These are phyloP conservation scores for Annulohypoxylon moriforme DNA, from an alignment of 495 filamentous ascomycete genomes.

Conservation along the genomic window DNA sequence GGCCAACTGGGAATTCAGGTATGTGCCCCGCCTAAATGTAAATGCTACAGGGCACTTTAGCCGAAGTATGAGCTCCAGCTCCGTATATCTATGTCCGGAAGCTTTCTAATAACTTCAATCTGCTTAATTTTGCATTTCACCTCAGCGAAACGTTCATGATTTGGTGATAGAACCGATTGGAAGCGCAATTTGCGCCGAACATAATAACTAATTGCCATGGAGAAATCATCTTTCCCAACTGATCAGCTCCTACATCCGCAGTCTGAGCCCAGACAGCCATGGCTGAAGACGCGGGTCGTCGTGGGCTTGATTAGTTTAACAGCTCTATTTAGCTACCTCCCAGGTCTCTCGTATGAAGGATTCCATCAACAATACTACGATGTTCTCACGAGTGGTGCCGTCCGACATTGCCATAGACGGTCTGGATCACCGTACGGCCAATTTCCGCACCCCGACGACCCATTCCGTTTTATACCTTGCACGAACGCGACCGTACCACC, in stretches of 20 bases:
- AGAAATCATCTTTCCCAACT: slow-evolving; percentile 15
- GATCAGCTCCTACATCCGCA: neutral
- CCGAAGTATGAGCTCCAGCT: neutral
- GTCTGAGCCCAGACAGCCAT: slow-evolving; percentile 5
- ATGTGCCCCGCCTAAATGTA: neutral
- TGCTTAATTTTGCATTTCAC: neutral
- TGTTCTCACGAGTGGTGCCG: slow-evolving; percentile 8
- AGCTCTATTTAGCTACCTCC: slow-evolving; percentile 29
- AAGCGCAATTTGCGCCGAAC: slow-evolving; percentile 16
- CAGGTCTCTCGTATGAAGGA: slow-evolving; percentile 38
- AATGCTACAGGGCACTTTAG: neutral
- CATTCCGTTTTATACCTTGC: slow-evolving; percentile 58
- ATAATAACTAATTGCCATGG: slow-evolving; percentile 21
- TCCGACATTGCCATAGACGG: neutral
- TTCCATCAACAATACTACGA: slow-evolving; percentile 38
- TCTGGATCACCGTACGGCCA: slow-evolving; percentile 49
- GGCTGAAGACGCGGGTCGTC: slow-evolving; percentile 22
- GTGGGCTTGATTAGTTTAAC: slow-evolving; percentile 20
- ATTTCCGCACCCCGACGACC: slow-evolving; percentile 53
- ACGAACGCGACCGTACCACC: slow-evolving; percentile 53
- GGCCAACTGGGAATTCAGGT: neutral
- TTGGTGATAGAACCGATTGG: neutral
- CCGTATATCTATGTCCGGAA: neutral
- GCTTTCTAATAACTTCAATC: neutral
- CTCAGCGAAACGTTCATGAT: slow-evolving; percentile 1